Base-by-base conservation (phyloP, 2,329 filamentous ascomycete genomes). In the Escovopsis weberi region DNA sequence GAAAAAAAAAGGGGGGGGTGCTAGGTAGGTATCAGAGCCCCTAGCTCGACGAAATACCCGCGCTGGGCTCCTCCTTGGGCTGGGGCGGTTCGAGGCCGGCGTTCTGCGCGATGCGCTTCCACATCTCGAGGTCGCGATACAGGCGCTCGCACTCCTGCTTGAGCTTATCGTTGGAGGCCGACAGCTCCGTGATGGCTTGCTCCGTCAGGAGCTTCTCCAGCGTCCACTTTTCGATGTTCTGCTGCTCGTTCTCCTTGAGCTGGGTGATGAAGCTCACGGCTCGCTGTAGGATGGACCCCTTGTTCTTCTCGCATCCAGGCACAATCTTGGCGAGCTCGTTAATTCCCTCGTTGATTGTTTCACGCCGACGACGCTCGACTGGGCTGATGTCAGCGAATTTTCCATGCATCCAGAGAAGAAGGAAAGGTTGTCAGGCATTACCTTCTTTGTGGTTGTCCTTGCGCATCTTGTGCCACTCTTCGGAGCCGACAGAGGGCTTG, bases 381-480 rank as follows among this genome's bases (percentile, higher is more conserved):
- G 43, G 12, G 38, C 33, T 10, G 26, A 11, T 12, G 19, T 37
- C 33, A 35, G 44, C 43, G 12, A 43, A 18, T 35, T 9, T 10
- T n/a, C 12, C 23, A 19, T 15, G n/a, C n/a, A n/a, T n/a, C n/a
- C n/a, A n/a, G n/a, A n/a, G n/a, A n/a, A n/a, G n/a, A n/a, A n/a
- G n/a, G n/a, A n/a, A n/a, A n/a, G n/a, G n/a, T n/a, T 30, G 19
- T 18, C 6, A 12, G 10, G 12, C 39, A 74, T 56, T 65, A 91
- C 89, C 91, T 72, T 96, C 89, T 75, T 98, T 98, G 67, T 98
- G 91, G 50, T 96, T 98, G 56, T 96, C 89, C 59, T 94, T 91
- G 48, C 91, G 79, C 54, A 94, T 80, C 61, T 94, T 94, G 61
- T 98, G 91, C 91, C 91, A 98, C 62, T 96, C 89, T 42, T 94